Evolutionary conservation across 1,284 basidiomycete genomes (phyloP), one percentile per base, ranked within the genome.

Genomic region (Vanrija sp.): DNA sequence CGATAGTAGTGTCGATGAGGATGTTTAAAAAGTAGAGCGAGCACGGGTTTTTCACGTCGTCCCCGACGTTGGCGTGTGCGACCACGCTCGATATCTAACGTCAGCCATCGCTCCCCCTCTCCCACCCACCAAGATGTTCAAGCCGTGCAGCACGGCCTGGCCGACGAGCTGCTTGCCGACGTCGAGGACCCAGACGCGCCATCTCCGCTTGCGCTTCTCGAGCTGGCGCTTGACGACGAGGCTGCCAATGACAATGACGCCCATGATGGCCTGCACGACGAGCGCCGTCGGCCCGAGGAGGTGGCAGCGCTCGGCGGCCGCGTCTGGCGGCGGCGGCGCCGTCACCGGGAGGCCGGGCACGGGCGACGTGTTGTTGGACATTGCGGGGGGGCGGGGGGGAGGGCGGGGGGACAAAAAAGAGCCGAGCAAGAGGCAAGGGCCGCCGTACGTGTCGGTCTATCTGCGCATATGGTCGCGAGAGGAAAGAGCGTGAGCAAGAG

Each of bases 21-120:
- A 98, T 88, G 69, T 98, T 95, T 54, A 97, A 83, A 72, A 97
- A 96, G 77, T 98, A 97, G 56, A 85, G 82, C 16, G 88, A 86
- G 68, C 92, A 96, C 5, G 92, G 89, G 71, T 95, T 94, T 47
- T 83, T 82, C 16, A 84, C 78, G 2, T 31, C 31, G 12, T 31
- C 31, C 12, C 31, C 31, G n/a, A 84, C 78, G 1, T 82, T 82
- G 44, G 83, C 81, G 42, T 84, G 77, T 0, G 89, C 89, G 37
- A 78, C 71, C 14, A 77, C 54, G 46, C 67, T 69, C 7, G 75
- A 76, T 22, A 76, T 74, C 74, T 76, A 53, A 12, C 6, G 46
- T 51, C 37, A 49, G 45, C 25, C 16, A 31, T 6, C 10, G 3
- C 19, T 6, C 6, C 19, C 16, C 22, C 25, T 27, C 8, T 14